These are phyloP conservation scores for Sarcomyxa edulis DNA, from an alignment of 768 basidiomycete genomes.

Conservation along the genomic window DNA sequence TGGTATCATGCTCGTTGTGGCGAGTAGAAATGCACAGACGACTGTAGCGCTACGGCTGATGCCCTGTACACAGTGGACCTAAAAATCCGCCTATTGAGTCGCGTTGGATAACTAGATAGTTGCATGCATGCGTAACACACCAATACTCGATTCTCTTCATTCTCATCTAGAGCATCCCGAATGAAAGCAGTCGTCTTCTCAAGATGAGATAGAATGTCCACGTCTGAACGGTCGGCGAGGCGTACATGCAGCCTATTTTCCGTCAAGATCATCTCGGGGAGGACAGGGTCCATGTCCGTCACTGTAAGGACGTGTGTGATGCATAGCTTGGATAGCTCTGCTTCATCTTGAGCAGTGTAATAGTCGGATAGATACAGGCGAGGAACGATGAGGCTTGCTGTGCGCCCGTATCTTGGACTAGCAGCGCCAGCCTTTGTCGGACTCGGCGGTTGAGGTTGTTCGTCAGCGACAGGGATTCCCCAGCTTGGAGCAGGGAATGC, in stretches of 20 bases:
- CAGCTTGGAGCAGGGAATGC: too few species aligned
- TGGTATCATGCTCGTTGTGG: slow-evolving; percentile 44
- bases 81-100: slow-evolving; percentile 2
- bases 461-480: too few species aligned
- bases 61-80: slow-evolving; percentile 79
- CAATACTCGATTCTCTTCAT: slow-evolving; percentile 39
- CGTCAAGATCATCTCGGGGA: slow-evolving; percentile 40
- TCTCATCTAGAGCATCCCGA: slow-evolving; percentile 36
- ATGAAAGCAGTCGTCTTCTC: slow-evolving; percentile 50
- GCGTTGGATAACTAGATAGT: not conserved
- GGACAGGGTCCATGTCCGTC: slow-evolving; percentile 42
- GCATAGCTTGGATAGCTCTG: slow-evolving; percentile 47
- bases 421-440: too few species aligned
- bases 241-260: slow-evolving; percentile 45
- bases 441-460: too few species aligned
- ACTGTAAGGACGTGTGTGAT: slow-evolving; percentile 73
- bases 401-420: slow-evolving; percentile 17
- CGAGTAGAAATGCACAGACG: slow-evolving; percentile 67
- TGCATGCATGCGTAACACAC: slow-evolving; percentile 29
- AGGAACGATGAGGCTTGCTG: slow-evolving; percentile 34
- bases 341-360: slow-evolving; percentile 44
- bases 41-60: slow-evolving; percentile 73
- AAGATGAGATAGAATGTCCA: slow-evolving; percentile 41
- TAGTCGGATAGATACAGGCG: slow-evolving; percentile 63
- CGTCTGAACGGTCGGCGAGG: slow-evolving; percentile 33